Conservation (phyloP, 176 grass and related monocot genomes). For the Oryza punctata region DNA sequence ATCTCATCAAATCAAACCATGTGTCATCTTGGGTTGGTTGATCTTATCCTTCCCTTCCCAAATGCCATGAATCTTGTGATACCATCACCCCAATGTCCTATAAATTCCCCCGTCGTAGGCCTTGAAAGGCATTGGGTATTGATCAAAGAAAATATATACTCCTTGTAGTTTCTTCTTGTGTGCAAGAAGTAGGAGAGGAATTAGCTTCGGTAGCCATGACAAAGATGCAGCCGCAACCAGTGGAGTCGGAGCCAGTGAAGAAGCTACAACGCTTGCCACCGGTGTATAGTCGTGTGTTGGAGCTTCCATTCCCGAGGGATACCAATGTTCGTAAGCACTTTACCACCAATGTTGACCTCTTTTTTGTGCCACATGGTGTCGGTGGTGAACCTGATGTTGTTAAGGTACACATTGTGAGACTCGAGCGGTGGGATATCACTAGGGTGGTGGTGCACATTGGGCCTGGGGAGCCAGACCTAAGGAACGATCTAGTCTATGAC, state of each 20-base stretch:
- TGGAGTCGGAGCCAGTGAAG: neutral
- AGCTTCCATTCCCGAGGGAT: constrained; percentile 47
- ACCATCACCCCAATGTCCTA: neutral
- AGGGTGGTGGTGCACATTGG: constrained; percentile 45
- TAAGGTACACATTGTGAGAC: constrained; percentile 27
- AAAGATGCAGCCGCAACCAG: neutral
- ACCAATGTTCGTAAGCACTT: constrained; percentile 13
- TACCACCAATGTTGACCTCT: constrained; percentile 11
- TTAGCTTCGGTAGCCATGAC: neutral
- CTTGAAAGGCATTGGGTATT: neutral
- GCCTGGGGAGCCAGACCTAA: neutral
- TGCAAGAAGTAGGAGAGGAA: neutral
- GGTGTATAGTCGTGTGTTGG: constrained; percentile 44
- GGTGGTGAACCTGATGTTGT: neutral
- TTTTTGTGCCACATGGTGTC: neutral
- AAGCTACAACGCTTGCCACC: constrained; percentile 43
- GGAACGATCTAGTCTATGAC: constrained; percentile 46
- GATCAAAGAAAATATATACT: neutral
- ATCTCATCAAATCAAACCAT: neutral
- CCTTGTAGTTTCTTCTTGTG: neutral
- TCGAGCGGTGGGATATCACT: constrained; percentile 28
- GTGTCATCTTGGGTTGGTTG: neutral
- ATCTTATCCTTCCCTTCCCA: neutral
- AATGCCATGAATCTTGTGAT: neutral
- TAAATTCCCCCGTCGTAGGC: neutral